These are phyloP conservation scores for Phaeosphaeria sp. DNA, from an alignment of 2,329 filamentous ascomycete genomes.

Conservation along the genomic window DNA sequence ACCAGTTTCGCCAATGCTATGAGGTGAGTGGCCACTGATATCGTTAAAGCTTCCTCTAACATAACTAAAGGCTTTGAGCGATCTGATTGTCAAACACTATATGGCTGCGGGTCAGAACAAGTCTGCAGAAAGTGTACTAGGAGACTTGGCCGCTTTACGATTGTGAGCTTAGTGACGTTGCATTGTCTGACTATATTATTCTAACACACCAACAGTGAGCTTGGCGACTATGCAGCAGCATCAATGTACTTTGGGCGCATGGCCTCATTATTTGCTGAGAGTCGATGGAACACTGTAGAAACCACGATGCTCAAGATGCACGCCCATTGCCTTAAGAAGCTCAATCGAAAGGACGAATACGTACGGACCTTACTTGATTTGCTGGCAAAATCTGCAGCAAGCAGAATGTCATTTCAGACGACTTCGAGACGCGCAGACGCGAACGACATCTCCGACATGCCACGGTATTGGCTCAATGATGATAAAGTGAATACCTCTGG, in stretches of 20 bases:
- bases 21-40: slow-evolving; percentile 35
- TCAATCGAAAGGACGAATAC: slow-evolving; percentile 79
- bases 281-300: slow-evolving; percentile 80
- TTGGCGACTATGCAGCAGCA: slow-evolving; percentile 75
- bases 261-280: slow-evolving; percentile 73
- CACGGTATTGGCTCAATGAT: slow-evolving; percentile 46
- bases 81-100: slow-evolving; percentile 83
- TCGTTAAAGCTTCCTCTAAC: slow-evolving; percentile 23
- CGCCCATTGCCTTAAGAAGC: slow-evolving; percentile 77
- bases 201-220: slow-evolving; percentile 51
- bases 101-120: slow-evolving; percentile 78
- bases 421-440: slow-evolving; percentile 23
- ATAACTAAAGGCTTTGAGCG: slow-evolving; percentile 79
- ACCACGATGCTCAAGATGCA: slow-evolving; percentile 87
- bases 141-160: slow-evolving; percentile 85
- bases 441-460: slow-evolving; percentile 6
- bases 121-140: slow-evolving; percentile 77
- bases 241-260: slow-evolving; percentile 79
- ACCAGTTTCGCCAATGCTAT: slow-evolving; percentile 50
- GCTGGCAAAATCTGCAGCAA: slow-evolving; percentile 67
- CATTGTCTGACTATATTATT: background rate
- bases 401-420: slow-evolving; percentile 34
- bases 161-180: slow-evolving; percentile 52
- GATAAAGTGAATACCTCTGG: slow-evolving; percentile 47
- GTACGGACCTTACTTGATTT: slow-evolving; percentile 77